Percentiles rank a stretch among this genome's conserved stretches.
phyloP scores from a whole-genome alignment of 768 basidiomycete species.

The Amanita polypyramis region DNA sequence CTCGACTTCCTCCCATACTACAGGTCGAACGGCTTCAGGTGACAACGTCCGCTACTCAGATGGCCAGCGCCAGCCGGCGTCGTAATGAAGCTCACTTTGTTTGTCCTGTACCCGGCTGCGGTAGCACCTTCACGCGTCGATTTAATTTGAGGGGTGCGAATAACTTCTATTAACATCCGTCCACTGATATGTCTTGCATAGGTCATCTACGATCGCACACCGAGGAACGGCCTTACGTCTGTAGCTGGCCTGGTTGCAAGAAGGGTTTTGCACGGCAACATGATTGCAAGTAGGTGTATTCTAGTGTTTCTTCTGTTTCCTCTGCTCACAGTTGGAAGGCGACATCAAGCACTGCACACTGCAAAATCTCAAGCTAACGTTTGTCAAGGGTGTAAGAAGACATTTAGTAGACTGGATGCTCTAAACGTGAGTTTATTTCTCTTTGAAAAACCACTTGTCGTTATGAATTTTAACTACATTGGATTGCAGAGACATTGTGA shows the following conservation, averaged over 20 bases:
- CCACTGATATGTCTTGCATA: constrained; percentile 17
- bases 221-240: constrained; percentile 89
- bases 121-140: constrained; percentile 91
- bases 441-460: constrained; percentile 1
- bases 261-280: constrained; percentile 94
- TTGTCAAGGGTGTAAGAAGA: constrained; percentile 89
- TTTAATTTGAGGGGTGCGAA: constrained; percentile 74
- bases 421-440: constrained; percentile 72
- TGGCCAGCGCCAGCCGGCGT: constrained; percentile 81
- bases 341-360: constrained; percentile 85
- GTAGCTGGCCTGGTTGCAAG: constrained; percentile 88
- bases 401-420: constrained; percentile 89
- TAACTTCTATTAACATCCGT: constrained; percentile 1
- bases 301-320: constrained; percentile 4
- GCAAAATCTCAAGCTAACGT: constrained; percentile 76
- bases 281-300: constrained; percentile 79
- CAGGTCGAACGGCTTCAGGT: constrained; percentile 94
- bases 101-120: constrained; percentile 92
- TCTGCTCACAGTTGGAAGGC: constrained; percentile 29
- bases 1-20: constrained; percentile 68
- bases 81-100: constrained; percentile 88
- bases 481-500: constrained; percentile 61
- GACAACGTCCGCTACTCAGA: constrained; percentile 88
- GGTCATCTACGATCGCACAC: constrained; percentile 94
- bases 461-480: constrained; percentile 11